phyloP scores from a whole-genome alignment of 352 stramenopile species.

The Globisporangium nagaii region DNA sequence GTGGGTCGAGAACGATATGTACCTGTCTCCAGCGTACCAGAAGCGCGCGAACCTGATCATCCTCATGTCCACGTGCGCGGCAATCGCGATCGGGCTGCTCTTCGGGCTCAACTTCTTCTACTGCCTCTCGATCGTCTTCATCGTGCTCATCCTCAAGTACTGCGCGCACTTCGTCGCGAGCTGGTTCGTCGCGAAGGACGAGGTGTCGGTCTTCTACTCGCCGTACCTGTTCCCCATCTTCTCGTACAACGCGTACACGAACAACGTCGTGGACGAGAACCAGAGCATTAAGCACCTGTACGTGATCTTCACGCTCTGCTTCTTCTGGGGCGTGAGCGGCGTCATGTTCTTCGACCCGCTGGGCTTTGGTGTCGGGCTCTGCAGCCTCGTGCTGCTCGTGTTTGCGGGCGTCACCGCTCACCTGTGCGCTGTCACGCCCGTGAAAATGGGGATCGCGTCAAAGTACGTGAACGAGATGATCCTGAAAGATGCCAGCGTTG shows the following conservation, averaged over 20 bases:
- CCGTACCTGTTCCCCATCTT: constrained; percentile 89
- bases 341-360: constrained; percentile 90
- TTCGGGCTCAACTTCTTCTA: constrained; percentile 74
- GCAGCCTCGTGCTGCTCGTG: constrained; percentile 74
- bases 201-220: constrained; percentile 74
- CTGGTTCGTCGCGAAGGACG: constrained; percentile 59
- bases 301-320: constrained; percentile 57
- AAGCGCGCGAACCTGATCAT: constrained; percentile 40
- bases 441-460: constrained; percentile 82
- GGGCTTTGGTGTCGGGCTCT: constrained; percentile 83
- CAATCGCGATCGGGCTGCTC: constrained; percentile 37
- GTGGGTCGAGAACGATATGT: constrained; percentile 83
- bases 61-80: constrained; percentile 20
- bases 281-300: constrained; percentile 63
- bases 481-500: constrained; percentile 76
- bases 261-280: constrained; percentile 89
- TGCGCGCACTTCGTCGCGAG: constrained; percentile 48
- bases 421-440: constrained; percentile 76
- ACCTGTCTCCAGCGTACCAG: constrained; percentile 63
- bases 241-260: constrained; percentile 87
- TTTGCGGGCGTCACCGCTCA: constrained; percentile 75
- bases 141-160: constrained; percentile 79
- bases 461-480: constrained; percentile 89
- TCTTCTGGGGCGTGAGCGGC: constrained; percentile 81
- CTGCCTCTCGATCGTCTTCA: constrained; percentile 79